Evolutionary conservation across 495 filamentous ascomycete genomes (phyloP), one percentile per base, ranked within the genome.

Genomic region (Neurospora africana): DNA sequence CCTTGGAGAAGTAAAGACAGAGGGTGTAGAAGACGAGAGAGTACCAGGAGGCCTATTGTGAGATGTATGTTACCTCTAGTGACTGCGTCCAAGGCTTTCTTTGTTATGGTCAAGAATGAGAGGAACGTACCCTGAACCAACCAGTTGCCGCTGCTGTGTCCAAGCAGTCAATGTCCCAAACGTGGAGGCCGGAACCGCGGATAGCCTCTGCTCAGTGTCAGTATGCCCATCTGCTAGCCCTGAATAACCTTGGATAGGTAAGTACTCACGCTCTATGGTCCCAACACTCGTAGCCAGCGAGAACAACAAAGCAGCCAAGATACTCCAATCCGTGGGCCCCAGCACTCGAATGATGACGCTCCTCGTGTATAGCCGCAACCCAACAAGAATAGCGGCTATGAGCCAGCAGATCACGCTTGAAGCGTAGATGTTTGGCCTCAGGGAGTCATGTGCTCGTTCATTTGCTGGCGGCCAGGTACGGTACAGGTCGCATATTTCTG

Each of bases 1-100:
- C 58, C 58, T 84, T 84, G 39, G 78, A 74, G 75, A 80, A 79
- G 37, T 68, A 76, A 8, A 82, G 73, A 11, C 75, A 75, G 7
- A 78, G 65, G 21, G 65, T 40, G 72, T 81, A 81, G 65, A 78
- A 78, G 21, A 79, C 39, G 15, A 79, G 72, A n/a, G 74, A 73
- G 71, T 78, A 78, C 78, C 78, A 80, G 15, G 77, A 74, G 7
- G 77, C 73, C 78, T 78, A 43, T 30, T 23, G 44, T 23, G 44
- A 23, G 44, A 53, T 10, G 27, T 7, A 17, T 7, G 44, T 72
- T 37, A 30, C 30, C 30, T 30, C 30, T 30, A 58, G 65, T 9
- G 8, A 10, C n/a, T 13, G n/a, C 21, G 44, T 53, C 44, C 44
- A 13, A 13, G 44, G 13, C n/a, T 23, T 21, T 53, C n/a, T 53